Percentiles rank a stretch among this genome's conserved stretches.
Evolutionary conservation across 2,329 filamentous ascomycete genomes (phyloP).

Genomic region (Pseudogymnoascus sp.): DNA sequence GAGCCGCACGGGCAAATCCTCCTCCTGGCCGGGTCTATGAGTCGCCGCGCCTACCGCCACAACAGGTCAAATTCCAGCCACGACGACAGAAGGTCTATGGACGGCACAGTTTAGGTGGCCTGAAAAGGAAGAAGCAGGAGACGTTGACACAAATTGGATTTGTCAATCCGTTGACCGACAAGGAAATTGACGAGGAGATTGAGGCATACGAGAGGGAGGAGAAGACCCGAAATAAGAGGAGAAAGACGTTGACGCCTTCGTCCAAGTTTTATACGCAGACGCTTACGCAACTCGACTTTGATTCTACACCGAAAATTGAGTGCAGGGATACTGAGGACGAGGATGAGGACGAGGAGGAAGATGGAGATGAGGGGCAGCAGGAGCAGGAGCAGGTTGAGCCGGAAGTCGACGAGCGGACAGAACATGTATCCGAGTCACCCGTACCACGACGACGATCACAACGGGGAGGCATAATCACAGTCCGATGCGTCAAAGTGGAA

Average conservation of each 20-base stretch:
- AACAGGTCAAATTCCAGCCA: constrained; percentile 6
- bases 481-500: constrained; percentile 2
- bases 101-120: not conserved
- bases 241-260: not conserved
- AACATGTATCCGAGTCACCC: not conserved
- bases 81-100: not conserved
- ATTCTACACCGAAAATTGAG: not conserved
- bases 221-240: not conserved
- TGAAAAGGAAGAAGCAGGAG: not conserved
- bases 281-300: constrained; percentile 52
- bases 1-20: not conserved
- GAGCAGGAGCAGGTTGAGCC: not conserved
- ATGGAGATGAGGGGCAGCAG: not conserved
- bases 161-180: not conserved
- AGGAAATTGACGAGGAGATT: not conserved
- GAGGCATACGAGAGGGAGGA: constrained; percentile 7
- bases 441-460: not conserved
- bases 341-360: not conserved
- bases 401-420: not conserved
- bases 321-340: constrained; percentile 3
- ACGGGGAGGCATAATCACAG: constrained; percentile 1
- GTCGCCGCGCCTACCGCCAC: not conserved
- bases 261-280: constrained; percentile 49
- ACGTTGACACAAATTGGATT: constrained; percentile 8
- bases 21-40: not conserved